These are phyloP conservation scores for Penicillium sp. DNA, from an alignment of 2,329 filamentous ascomycete species.

Conservation along the genomic window DNA sequence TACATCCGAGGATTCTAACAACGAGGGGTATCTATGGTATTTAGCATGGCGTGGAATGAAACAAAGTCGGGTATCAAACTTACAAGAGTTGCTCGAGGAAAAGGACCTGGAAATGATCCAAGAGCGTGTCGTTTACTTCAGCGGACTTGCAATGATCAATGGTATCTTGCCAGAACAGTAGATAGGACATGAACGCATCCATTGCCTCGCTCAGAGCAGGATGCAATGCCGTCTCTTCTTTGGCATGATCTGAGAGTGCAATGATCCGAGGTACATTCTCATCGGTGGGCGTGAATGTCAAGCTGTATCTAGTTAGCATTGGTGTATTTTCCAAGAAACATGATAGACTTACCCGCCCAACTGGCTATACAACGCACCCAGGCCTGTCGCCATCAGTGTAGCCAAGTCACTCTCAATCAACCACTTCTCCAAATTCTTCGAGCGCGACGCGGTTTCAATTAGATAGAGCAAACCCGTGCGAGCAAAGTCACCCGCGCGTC, in stretches of 20 bases:
- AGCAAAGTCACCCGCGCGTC: conserved; percentile 93
- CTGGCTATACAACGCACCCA: conserved; percentile 78
- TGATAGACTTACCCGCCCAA: conserved; percentile 60
- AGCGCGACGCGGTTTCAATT: conserved; percentile 88
- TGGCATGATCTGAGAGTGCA: conserved; percentile 85
- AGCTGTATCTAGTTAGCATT: conserved; percentile 63
- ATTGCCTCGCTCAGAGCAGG: conserved; percentile 85
- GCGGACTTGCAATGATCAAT: conserved; percentile 91
- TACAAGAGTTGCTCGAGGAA: conserved; percentile 94
- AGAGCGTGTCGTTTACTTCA: conserved; percentile 88
- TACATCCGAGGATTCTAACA: conserved; percentile 94
- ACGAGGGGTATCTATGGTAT: conserved; percentile 77
- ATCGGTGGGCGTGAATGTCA: conserved; percentile 76
- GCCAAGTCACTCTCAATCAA: conserved; percentile 96
- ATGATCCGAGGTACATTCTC: conserved; percentile 78
- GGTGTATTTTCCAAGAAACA: conserved; percentile 61
- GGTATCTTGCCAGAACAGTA: conserved; percentile 98
- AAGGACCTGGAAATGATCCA: conserved; percentile 96
- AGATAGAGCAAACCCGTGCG: conserved; percentile 93
- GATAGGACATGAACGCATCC: conserved; percentile 90
- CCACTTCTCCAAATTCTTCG: conserved; percentile 86
- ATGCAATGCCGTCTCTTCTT: conserved; percentile 73
- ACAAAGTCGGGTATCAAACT: conserved; percentile 40
- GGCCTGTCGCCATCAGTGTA: conserved; percentile 93
- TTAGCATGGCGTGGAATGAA: conserved; percentile 4